Conservation (phyloP, 2,329 filamentous ascomycete species). For the Furcasterigmium furcatum region DNA sequence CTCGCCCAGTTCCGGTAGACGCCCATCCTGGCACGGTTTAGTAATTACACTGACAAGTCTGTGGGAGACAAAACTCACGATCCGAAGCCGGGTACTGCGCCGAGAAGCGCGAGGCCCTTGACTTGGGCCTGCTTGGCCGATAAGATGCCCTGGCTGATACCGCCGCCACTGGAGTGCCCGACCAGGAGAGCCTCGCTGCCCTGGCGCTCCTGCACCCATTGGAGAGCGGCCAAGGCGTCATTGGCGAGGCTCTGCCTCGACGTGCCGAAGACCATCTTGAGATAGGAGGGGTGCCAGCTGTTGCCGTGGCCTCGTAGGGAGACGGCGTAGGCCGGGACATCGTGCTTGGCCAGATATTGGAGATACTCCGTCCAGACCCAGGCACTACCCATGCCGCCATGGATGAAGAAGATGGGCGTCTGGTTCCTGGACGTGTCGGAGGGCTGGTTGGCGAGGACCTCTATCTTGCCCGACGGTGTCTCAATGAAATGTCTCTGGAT, state of each 20-base stretch:
- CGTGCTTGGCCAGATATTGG: slow-evolving; percentile 37
- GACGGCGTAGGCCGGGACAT: slow-evolving; percentile 48
- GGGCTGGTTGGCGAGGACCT: slow-evolving; percentile 42
- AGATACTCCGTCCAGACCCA: slow-evolving; percentile 51
- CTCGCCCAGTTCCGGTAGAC: slow-evolving; percentile 43
- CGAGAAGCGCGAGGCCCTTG: slow-evolving; percentile 41
- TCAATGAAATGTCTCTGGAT: slow-evolving; percentile 40
- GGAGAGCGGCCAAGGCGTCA: slow-evolving; percentile 40
- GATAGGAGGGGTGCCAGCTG: slow-evolving; percentile 47
- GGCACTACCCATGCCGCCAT: slow-evolving; percentile 52
- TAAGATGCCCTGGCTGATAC: slow-evolving; percentile 45
- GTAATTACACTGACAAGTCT: slow-evolving; percentile 4
- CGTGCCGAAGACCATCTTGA: slow-evolving; percentile 44
- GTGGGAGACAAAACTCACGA: slow-evolving; percentile 31
- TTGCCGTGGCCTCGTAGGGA: slow-evolving; percentile 50
- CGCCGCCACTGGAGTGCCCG: slow-evolving; percentile 50
- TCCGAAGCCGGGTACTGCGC: slow-evolving; percentile 43
- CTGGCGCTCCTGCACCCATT: slow-evolving; percentile 29
- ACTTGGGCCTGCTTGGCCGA: slow-evolving; percentile 33
- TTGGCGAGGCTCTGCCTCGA: slow-evolving; percentile 34
- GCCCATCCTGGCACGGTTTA: slow-evolving; percentile 16
- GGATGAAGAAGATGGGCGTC: slow-evolving; percentile 45
- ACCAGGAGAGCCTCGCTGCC: slow-evolving; percentile 36
- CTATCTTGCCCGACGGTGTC: slow-evolving; percentile 41
- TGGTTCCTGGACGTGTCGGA: slow-evolving; percentile 5